Conservation (phyloP, 805 yeast genomes). For the Starmerella ratchasimensis region DNA sequence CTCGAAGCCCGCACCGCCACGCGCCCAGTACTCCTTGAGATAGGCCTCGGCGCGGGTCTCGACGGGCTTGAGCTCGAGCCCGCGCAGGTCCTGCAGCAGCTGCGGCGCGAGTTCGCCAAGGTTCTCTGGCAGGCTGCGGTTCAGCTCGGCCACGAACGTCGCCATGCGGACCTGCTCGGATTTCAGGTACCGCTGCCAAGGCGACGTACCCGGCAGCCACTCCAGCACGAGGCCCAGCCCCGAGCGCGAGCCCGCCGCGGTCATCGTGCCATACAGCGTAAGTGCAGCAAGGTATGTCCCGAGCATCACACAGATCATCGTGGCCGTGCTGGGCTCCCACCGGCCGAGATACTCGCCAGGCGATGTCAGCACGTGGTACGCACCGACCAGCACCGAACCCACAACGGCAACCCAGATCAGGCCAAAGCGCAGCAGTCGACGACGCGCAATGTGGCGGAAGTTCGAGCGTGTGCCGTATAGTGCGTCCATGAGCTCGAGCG, state of each 20-base stretch:
- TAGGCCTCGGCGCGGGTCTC: slow-evolving; percentile 51
- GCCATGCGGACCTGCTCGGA: slow-evolving; percentile 59
- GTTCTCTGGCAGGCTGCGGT: slow-evolving; percentile 34
- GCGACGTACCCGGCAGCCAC: slow-evolving; percentile 54
- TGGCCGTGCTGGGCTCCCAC: slow-evolving; percentile 25
- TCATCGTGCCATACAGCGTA: slow-evolving; percentile 35
- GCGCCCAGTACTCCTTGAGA: slow-evolving; percentile 74
- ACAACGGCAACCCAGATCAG: slow-evolving; percentile 26
- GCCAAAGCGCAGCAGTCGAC: slow-evolving; percentile 26
- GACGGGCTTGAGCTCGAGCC: slow-evolving; percentile 28
- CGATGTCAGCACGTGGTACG: slow-evolving; percentile 35
- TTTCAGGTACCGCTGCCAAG: slow-evolving; percentile 48
- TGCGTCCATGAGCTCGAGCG: slow-evolving; percentile 43
- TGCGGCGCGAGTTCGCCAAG: slow-evolving; percentile 29
- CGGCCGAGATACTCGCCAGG: slow-evolving; percentile 32
- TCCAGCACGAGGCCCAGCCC: slow-evolving; percentile 43
- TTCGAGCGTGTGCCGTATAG: slow-evolving; percentile 49
- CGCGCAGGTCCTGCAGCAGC: slow-evolving; percentile 24
- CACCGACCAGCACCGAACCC: slow-evolving; percentile 30
- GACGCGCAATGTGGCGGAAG: slow-evolving; percentile 27
- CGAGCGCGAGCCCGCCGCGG: slow-evolving; percentile 36
- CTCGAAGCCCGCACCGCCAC: slow-evolving; percentile 73
- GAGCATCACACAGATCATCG: slow-evolving; percentile 35
- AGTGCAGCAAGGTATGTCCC: slow-evolving; percentile 37
- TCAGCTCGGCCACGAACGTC: slow-evolving; percentile 50